Percentiles rank a stretch among this genome's conserved stretches.
Conservation (phyloP, 2,329 filamentous ascomycete species). For the Endoconidiophora laricicola region DNA sequence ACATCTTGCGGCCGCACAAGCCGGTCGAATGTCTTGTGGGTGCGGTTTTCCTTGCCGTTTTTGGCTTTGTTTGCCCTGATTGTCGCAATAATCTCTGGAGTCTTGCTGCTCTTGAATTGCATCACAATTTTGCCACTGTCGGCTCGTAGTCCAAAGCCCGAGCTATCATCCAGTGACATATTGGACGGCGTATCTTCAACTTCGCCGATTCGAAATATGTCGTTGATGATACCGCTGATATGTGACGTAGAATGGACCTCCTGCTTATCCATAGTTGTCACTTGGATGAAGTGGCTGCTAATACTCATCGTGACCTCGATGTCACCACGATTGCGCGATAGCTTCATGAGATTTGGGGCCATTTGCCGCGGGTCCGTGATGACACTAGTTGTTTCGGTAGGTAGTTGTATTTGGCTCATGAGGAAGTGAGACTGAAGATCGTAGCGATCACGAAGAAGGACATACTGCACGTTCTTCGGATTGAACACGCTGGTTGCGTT, state of each 20-base stretch:
- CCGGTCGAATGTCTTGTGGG: constrained; percentile 44
- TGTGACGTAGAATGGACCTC: constrained; percentile 47
- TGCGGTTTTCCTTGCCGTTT: constrained; percentile 44
- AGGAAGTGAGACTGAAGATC: constrained; percentile 52
- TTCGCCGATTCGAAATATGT: constrained; percentile 51
- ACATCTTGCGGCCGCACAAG: constrained; percentile 55
- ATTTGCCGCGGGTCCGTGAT: constrained; percentile 49
- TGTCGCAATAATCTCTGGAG: constrained; percentile 44
- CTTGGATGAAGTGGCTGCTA: constrained; percentile 52
- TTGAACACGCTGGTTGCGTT: constrained; percentile 44
- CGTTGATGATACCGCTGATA: constrained; percentile 48
- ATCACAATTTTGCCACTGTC: constrained; percentile 56
- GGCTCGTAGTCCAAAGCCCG: constrained; percentile 48
- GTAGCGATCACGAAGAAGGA: constrained; percentile 46
- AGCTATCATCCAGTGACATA: constrained; percentile 48
- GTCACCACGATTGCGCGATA: constrained; percentile 54
- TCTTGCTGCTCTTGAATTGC: constrained; percentile 53
- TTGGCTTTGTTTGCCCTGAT: constrained; percentile 48
- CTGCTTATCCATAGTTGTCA: constrained; percentile 52
- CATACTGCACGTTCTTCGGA: constrained; percentile 48
- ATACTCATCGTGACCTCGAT: constrained; percentile 54
- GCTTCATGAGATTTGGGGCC: constrained; percentile 46
- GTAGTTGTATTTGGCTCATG: constrained; percentile 46
- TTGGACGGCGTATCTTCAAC: constrained; percentile 50
- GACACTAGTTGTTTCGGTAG: constrained; percentile 53